phyloP scores from a whole-genome alignment of 495 filamentous ascomycete species.

The Xanthoparmelia taractica region DNA sequence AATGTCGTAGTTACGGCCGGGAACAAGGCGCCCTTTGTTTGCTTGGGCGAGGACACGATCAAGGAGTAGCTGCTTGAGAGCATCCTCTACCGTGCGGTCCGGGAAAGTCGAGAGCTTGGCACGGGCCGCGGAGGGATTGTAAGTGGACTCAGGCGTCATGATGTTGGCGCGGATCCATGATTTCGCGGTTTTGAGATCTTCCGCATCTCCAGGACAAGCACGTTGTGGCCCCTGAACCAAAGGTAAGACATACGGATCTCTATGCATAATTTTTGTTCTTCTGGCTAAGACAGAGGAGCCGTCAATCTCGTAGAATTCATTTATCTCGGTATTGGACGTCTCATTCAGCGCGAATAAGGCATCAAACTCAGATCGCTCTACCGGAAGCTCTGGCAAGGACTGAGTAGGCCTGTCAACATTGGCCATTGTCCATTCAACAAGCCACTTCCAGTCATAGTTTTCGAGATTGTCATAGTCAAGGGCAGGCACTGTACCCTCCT shows the following conservation, averaged over 20 bases:
- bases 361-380: conserved; percentile 45
- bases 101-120: conserved; percentile 39
- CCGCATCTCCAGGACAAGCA: conserved; percentile 20
- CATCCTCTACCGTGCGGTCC: conserved; percentile 44
- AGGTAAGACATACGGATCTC: conserved; percentile 33
- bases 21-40: conserved; percentile 45
- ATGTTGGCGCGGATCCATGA: conserved; percentile 56
- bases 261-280: conserved; percentile 34
- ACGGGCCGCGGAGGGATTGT: conserved; percentile 37
- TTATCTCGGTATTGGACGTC: conserved; percentile 25
- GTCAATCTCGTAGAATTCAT: conserved; percentile 39
- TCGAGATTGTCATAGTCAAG: conserved; percentile 66
- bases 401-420: conserved; percentile 40
- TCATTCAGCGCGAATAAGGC: conserved; percentile 42
- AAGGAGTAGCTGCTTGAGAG: conserved; percentile 49
- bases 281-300: conserved; percentile 30
- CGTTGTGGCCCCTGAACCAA: conserved; percentile 5
- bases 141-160: conserved; percentile 44
- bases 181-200: conserved; percentile 40
- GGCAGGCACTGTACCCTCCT: conserved; percentile 53
- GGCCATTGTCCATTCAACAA: conserved; percentile 65
- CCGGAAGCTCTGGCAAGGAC: conserved; percentile 43
- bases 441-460: conserved; percentile 64
- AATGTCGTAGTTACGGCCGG: conserved; percentile 40
- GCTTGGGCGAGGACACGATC: conserved; percentile 53